Percentiles rank a stretch among this genome's conserved stretches.
Evolutionary conservation across 768 basidiomycete species (phyloP).

Genomic region (Gloeostereum incarnatum): DNA sequence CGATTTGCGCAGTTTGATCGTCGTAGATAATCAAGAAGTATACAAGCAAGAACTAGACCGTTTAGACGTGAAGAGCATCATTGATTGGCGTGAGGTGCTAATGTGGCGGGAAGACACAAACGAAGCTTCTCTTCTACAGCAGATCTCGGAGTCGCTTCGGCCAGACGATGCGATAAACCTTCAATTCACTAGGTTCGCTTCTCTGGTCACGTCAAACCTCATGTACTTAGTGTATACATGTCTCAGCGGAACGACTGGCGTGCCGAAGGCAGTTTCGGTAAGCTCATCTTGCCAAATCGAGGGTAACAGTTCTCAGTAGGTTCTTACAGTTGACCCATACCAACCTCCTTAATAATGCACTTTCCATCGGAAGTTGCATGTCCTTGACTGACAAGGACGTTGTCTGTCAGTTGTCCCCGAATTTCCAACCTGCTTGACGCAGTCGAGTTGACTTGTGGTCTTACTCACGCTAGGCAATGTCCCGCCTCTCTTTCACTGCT

Average conservation of each 20-base stretch:
- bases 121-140: constrained; percentile 33
- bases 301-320: neutral
- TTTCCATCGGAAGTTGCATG: constrained; percentile 69
- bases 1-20: constrained; percentile 49
- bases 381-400: constrained; percentile 52
- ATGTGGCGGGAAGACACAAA: constrained; percentile 51
- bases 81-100: constrained; percentile 67
- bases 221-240: neutral
- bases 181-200: constrained; percentile 71
- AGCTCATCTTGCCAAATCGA: constrained; percentile 10
- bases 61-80: constrained; percentile 34
- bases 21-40: constrained; percentile 52
- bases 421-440: neutral
- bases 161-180: constrained; percentile 73
- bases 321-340: constrained; percentile 61
- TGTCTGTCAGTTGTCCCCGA: constrained; percentile 43
- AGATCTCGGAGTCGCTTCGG: constrained; percentile 28
- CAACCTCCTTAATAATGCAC: constrained; percentile 71
- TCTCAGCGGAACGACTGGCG: constrained; percentile 68
- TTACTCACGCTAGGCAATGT: constrained; percentile 50
- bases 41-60: constrained; percentile 25
- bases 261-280: constrained; percentile 80
- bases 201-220: neutral
- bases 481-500: constrained; percentile 82
- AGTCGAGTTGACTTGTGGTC: neutral